phyloP scores from a whole-genome alignment of 495 filamentous ascomycete species.

The Hypoxylon perforatum region DNA sequence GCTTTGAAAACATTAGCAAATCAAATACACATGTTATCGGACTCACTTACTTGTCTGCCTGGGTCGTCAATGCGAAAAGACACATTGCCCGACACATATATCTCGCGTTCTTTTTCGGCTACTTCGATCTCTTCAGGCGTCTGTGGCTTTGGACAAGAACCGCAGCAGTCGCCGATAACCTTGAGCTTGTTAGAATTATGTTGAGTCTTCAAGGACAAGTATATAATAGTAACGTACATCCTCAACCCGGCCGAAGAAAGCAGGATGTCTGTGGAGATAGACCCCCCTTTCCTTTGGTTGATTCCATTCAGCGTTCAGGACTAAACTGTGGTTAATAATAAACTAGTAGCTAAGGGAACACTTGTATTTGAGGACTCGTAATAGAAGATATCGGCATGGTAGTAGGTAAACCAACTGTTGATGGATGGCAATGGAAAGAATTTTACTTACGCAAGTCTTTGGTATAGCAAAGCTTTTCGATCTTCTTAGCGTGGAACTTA shows the following conservation, averaged over 20 bases:
- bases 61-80: conserved; percentile 82
- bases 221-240: conserved; percentile 43
- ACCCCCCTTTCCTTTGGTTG: conserved; percentile 74
- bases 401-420: not conserved
- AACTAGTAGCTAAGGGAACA: not conserved
- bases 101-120: conserved; percentile 75
- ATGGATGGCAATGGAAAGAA: not conserved
- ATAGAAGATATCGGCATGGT: not conserved
- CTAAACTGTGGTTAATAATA: conserved; percentile 37
- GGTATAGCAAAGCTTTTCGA: conserved; percentile 81
- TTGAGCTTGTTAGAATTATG: conserved; percentile 48
- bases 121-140: conserved; percentile 76
- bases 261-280: conserved; percentile 82
- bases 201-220: not conserved
- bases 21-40: not conserved
- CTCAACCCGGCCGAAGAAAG: conserved; percentile 57
- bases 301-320: conserved; percentile 92
- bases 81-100: conserved; percentile 75
- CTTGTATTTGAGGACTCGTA: conserved; percentile 18
- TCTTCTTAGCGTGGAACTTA: conserved; percentile 74
- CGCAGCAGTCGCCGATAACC: conserved; percentile 82
- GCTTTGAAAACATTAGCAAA: conserved; percentile 36
- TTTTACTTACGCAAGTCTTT: conserved; percentile 68
- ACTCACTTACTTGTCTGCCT: conserved; percentile 72
- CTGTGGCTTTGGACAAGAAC: conserved; percentile 73